phyloP scores from a whole-genome alignment of 192 early-diverging fungal species.

The Gonapodya prolifera region DNA sequence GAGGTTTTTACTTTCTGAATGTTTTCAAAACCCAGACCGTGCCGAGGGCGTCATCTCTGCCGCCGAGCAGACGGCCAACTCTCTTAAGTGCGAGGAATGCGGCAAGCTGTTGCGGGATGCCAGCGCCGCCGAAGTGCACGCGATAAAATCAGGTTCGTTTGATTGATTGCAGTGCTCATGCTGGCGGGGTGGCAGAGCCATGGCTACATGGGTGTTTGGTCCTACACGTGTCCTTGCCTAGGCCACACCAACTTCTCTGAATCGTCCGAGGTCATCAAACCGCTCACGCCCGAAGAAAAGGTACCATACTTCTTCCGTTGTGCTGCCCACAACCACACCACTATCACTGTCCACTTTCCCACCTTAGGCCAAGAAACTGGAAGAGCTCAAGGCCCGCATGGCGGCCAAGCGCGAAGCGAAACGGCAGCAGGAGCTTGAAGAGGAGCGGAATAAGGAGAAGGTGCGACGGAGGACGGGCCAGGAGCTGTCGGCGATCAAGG shows the following conservation, averaged over 20 bases:
- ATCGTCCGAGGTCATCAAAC: conserved; percentile 59
- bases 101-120: conserved; percentile 62
- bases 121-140: conserved; percentile 12
- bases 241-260: conserved; percentile 66
- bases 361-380: conserved; percentile 32
- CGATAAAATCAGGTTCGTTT: background rate
- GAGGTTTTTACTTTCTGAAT: background rate
- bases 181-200: background rate
- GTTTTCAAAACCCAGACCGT: background rate
- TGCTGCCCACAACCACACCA: background rate
- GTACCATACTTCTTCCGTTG: conserved; percentile 13
- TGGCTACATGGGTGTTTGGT: conserved; percentile 20
- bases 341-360: background rate
- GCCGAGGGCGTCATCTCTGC: conserved; percentile 46
- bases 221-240: conserved; percentile 59
- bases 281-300: conserved; percentile 71
- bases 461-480: conserved; percentile 60
- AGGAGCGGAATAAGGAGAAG: conserved; percentile 57
- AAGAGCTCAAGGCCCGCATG: conserved; percentile 51
- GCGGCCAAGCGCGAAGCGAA: conserved; percentile 52
- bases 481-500: conserved; percentile 54
- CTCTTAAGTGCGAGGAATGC: conserved; percentile 71
- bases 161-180: background rate
- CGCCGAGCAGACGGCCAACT: conserved; percentile 65
- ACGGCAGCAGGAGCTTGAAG: conserved; percentile 43